Conservation (phyloP, 2,329 filamentous ascomycete genomes). For the Botrytis galanthina region DNA sequence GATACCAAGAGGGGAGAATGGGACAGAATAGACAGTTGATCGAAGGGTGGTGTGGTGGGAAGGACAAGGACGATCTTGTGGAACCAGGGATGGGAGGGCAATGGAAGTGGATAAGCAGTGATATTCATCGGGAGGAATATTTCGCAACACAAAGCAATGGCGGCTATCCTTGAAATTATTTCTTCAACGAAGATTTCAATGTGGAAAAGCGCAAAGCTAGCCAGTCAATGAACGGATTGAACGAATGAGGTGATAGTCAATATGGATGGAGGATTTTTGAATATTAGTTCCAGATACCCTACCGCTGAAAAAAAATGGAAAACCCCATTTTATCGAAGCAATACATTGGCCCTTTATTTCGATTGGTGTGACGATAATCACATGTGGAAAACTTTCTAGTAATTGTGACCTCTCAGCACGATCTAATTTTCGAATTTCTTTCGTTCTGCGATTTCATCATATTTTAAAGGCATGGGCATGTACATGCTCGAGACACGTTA, state of each 20-base stretch:
- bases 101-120: neutral
- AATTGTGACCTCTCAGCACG: neutral
- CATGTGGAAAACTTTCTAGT: neutral
- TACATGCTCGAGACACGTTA: neutral
- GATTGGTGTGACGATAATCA: neutral
- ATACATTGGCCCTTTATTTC: too few relatives aligned
- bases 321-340: neutral
- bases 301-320: neutral
- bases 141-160: neutral
- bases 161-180: constrained; percentile 10
- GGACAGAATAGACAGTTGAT: neutral
- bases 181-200: constrained; percentile 5
- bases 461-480: neutral
- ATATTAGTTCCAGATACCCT: constrained; percentile 14
- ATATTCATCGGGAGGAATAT: neutral
- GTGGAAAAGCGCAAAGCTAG: constrained; percentile 8
- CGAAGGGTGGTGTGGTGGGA: neutral
- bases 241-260: neutral
- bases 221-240: constrained; percentile 2
- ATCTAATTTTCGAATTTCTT: neutral
- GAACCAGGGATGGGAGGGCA: neutral
- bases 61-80: neutral
- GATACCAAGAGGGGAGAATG: neutral
- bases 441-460: neutral
- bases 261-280: neutral